Evolutionary conservation across 2,329 filamentous ascomycete species (phyloP).

Genomic region (Fusarium foetens): DNA sequence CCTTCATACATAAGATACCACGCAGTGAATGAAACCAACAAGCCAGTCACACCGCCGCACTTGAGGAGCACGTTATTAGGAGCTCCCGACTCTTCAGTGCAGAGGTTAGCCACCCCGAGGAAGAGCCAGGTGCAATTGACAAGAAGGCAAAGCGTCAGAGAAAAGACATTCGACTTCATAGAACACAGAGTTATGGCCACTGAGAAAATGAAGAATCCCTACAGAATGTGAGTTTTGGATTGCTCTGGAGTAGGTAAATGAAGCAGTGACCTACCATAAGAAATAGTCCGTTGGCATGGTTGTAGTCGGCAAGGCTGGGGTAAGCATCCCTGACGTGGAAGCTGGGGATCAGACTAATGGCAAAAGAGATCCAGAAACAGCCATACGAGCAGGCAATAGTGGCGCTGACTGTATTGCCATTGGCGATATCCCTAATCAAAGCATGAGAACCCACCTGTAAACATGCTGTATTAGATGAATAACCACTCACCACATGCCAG

Average conservation of each 20-base stretch:
- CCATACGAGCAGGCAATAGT: slow-evolving; percentile 13
- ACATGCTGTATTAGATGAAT: rapidly evolving
- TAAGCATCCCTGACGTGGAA: slow-evolving; percentile 13
- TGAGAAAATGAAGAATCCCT: slow-evolving; percentile 20
- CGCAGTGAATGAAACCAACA: slow-evolving; percentile 1
- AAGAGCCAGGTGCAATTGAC: slow-evolving; percentile 12
- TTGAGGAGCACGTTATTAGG: background rate
- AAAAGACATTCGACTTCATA: slow-evolving; percentile 17
- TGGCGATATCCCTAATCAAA: background rate
- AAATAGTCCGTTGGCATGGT: slow-evolving; percentile 12
- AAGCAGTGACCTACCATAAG: background rate
- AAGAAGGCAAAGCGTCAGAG: slow-evolving; percentile 11
- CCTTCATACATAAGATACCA: slow-evolving; percentile 25
- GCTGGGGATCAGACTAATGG: slow-evolving; percentile 6
- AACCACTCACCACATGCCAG: slow-evolving; percentile 10
- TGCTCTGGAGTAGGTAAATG: rapidly evolving
- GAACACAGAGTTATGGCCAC: slow-evolving; percentile 4
- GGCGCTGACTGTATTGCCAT: slow-evolving; percentile 9
- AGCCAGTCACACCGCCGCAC: slow-evolving; percentile 4
- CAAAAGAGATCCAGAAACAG: slow-evolving; percentile 21
- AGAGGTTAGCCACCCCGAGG: background rate
- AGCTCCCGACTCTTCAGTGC: slow-evolving; percentile 1
- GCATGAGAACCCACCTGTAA: rapidly evolving
- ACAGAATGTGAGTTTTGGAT: background rate
- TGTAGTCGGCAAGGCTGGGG: background rate